Conservation (phyloP, 163 green algal genomes). For the Smithsoniella earleae region DNA sequence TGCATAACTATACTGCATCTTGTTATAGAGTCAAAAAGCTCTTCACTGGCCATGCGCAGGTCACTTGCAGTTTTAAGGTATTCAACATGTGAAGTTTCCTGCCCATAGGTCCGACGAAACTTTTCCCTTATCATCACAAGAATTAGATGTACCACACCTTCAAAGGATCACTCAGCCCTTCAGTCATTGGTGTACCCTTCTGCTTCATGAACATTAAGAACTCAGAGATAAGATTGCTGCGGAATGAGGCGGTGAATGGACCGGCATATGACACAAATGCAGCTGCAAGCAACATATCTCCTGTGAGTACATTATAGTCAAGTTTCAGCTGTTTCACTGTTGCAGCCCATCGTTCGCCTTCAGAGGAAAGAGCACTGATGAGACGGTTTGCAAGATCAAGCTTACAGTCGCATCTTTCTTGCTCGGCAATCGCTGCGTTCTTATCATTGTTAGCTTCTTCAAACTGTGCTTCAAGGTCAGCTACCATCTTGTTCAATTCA, state of each 20-base stretch:
- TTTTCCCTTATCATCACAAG: too few relatives aligned
- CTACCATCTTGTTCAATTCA: constrained; percentile 58
- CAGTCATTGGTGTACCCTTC: constrained; percentile 65
- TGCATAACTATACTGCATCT: too few relatives aligned
- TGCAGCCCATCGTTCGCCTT: constrained; percentile 58
- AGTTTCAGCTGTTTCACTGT: constrained; percentile 61
- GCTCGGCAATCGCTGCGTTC: constrained; percentile 58
- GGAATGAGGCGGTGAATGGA: constrained; percentile 69
- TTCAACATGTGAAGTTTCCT: too few relatives aligned
- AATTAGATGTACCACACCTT: constrained; percentile 43
- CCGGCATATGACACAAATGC: constrained; percentile 70
- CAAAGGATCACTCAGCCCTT: constrained; percentile 57
- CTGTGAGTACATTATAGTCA: constrained; percentile 60
- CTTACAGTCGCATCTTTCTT: constrained; percentile 59
- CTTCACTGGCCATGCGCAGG: too few relatives aligned
- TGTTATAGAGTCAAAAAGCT: too few relatives aligned
- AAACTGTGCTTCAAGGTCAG: constrained; percentile 60
- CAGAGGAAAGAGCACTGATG: constrained; percentile 64
- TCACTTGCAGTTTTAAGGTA: too few relatives aligned
- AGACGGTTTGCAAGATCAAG: constrained; percentile 72
- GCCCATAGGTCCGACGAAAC: too few relatives aligned
- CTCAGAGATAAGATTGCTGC: constrained; percentile 56
- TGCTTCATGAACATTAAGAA: constrained; percentile 69
- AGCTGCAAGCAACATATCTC: constrained; percentile 68
- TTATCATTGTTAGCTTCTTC: constrained; percentile 63